Conservation (phyloP, 108 stramenopile genomes). For the Cyclotella distinguenda region DNA sequence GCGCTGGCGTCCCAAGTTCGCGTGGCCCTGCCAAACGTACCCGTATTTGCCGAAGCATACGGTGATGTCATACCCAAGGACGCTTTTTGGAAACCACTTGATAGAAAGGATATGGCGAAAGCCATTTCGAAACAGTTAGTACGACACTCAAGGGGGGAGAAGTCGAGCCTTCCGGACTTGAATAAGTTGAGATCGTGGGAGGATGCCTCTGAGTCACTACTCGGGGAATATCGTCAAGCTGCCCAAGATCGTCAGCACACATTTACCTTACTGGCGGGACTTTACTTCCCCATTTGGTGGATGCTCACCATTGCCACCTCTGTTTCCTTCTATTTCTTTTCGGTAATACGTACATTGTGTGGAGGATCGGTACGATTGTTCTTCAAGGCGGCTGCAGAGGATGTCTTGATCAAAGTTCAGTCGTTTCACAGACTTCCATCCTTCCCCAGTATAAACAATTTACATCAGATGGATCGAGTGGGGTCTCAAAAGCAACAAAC, state of each 20-base stretch:
- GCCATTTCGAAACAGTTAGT: slow-evolving; percentile 39
- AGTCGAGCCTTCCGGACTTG: slow-evolving; percentile 32
- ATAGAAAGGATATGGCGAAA: slow-evolving; percentile 27
- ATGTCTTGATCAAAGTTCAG: slow-evolving; percentile 39
- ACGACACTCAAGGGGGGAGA: slow-evolving; percentile 32
- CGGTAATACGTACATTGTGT: slow-evolving; percentile 37
- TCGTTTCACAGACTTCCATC: slow-evolving; percentile 38
- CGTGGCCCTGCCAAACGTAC: slow-evolving; percentile 49
- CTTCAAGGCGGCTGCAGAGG: slow-evolving; percentile 35
- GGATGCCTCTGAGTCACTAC: slow-evolving; percentile 37
- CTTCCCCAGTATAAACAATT: slow-evolving; percentile 10
- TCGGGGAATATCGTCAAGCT: slow-evolving; percentile 39
- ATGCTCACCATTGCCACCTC: slow-evolving; percentile 23
- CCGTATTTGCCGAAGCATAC: slow-evolving; percentile 55
- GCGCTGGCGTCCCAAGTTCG: slow-evolving; percentile 51
- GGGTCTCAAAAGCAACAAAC: background rate
- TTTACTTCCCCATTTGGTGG: slow-evolving; percentile 48
- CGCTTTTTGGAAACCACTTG: slow-evolving; percentile 54
- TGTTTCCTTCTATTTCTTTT: slow-evolving; percentile 33
- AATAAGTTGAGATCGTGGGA: slow-evolving; percentile 46
- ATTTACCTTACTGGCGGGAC: slow-evolving; percentile 28
- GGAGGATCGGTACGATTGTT: slow-evolving; percentile 48
- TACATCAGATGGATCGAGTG: slow-evolving; percentile 12
- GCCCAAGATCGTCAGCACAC: slow-evolving; percentile 42
- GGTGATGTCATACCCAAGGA: slow-evolving; percentile 41